phyloP scores from a whole-genome alignment of 176 grass and related monocot species.

The Hordeum marinum region DNA sequence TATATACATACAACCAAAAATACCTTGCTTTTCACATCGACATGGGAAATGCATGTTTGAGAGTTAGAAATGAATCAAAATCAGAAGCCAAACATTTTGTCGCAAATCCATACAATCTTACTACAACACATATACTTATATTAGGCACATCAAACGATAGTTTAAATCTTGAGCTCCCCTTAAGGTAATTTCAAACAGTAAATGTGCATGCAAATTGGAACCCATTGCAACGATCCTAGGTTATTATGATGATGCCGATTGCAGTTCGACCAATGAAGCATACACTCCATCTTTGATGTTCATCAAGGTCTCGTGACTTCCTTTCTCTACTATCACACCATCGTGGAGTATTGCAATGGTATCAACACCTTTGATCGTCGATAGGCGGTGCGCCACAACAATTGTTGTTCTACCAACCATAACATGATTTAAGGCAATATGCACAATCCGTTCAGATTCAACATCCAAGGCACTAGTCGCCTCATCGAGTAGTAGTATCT shows the following conservation, averaged over 20 bases:
- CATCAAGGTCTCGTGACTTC: slow-evolving; percentile 12
- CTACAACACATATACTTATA: background rate
- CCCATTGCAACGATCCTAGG: background rate
- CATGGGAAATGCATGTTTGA: background rate
- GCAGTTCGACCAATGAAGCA: slow-evolving; percentile 56
- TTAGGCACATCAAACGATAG: background rate
- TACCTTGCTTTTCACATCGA: no score
- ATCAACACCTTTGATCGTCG: no score
- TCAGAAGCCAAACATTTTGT: background rate
- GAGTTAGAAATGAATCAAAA: background rate
- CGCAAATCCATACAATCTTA: background rate
- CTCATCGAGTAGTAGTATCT: no score
- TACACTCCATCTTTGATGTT: slow-evolving; percentile 54
- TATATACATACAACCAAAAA: no score
- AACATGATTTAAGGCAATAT: no score
- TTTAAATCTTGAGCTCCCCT: background rate
- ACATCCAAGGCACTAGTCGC: no score
- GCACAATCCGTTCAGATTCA: no score
- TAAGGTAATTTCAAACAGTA: background rate
- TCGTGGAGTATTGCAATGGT: no score
- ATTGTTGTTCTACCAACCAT: no score
- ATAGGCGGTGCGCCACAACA: no score
- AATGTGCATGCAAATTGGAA: background rate
- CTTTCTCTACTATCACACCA: no score
- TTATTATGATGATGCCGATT: background rate